Percentiles rank a stretch among this genome's conserved stretches.
phyloP scores from a whole-genome alignment of 352 stramenopile species.

The Pythium biforme region DNA sequence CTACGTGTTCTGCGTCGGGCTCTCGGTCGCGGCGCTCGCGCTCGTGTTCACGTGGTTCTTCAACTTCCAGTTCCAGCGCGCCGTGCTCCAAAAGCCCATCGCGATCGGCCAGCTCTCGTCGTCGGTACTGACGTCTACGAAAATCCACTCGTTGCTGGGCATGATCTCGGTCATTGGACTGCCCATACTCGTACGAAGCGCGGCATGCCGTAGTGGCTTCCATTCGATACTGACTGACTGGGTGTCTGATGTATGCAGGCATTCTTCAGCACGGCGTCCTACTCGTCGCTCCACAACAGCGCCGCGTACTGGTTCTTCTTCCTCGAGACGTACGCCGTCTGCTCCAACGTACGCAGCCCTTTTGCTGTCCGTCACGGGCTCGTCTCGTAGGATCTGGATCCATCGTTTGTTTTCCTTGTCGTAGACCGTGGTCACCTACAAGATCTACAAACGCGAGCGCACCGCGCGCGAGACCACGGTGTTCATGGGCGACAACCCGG shows the following conservation, averaged over 20 bases:
- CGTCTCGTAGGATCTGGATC: too few species aligned
- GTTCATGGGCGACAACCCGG: slow-evolving; percentile 22
- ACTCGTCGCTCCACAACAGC: slow-evolving; percentile 54
- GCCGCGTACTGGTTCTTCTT: slow-evolving; percentile 71
- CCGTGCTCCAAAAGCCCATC: slow-evolving; percentile 33
- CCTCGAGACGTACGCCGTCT: slow-evolving; percentile 54
- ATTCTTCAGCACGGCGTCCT: slow-evolving; percentile 62
- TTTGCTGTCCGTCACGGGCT: too few species aligned
- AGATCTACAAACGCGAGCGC: slow-evolving; percentile 40
- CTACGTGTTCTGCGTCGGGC: slow-evolving; percentile 50
- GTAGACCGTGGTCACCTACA: slow-evolving; percentile 46
- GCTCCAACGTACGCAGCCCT: slow-evolving; percentile 52
- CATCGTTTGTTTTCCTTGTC: too few species aligned
- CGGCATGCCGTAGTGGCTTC: too few species aligned
- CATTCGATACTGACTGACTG: too few species aligned
- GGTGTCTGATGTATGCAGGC: slow-evolving; percentile 25
- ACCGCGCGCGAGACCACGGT: slow-evolving; percentile 26
- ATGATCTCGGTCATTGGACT: slow-evolving; percentile 49
- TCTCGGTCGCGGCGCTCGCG: slow-evolving; percentile 35
- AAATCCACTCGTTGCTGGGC: slow-evolving; percentile 27
- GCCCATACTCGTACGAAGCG: slow-evolving; percentile 39
- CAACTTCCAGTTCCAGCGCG: slow-evolving; percentile 58
- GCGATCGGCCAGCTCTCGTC: slow-evolving; percentile 33
- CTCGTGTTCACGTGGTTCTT: slow-evolving; percentile 46
- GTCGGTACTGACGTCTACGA: slow-evolving; percentile 25